These are phyloP conservation scores for Rutstroemia sp. DNA, from an alignment of 2,329 filamentous ascomycete genomes.

Conservation along the genomic window DNA sequence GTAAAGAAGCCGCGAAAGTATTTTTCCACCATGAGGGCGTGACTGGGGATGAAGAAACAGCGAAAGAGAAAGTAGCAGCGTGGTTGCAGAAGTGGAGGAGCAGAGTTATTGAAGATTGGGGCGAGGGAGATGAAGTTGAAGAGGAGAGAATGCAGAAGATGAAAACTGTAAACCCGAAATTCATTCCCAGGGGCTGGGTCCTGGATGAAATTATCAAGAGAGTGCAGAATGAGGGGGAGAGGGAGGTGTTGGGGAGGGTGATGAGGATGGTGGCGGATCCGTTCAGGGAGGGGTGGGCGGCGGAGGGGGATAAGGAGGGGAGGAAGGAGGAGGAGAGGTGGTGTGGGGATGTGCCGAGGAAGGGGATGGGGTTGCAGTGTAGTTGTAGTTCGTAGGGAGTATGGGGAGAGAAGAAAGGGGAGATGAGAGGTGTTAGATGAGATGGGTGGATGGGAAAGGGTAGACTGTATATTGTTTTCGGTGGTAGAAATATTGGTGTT, in stretches of 20 bases:
- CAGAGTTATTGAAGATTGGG: constrained; percentile 72
- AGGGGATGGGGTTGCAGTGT: constrained; percentile 79
- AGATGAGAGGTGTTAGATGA: too few relatives aligned
- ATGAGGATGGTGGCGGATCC: constrained; percentile 81
- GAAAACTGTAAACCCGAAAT: constrained; percentile 87
- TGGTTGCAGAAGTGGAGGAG: constrained; percentile 79
- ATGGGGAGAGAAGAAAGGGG: background rate
- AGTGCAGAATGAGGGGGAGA: constrained; percentile 77
- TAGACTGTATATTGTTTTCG: too few relatives aligned
- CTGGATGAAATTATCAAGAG: constrained; percentile 86
- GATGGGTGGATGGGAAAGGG: too few relatives aligned
- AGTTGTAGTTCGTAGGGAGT: constrained; percentile 74
- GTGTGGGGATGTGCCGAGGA: constrained; percentile 76
- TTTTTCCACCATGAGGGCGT: constrained; percentile 79
- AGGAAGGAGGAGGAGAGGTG: constrained; percentile 72
- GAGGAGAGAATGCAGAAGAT: constrained; percentile 55
- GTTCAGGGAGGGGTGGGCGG: constrained; percentile 72
- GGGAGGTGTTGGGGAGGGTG: constrained; percentile 66
- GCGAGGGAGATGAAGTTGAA: constrained; percentile 43
- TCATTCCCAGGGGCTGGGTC: constrained; percentile 84
- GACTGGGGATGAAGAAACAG: constrained; percentile 55
- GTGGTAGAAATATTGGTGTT: too few relatives aligned
- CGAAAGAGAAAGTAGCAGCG: constrained; percentile 57
- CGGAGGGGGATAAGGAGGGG: constrained; percentile 66
- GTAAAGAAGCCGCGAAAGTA: constrained; percentile 55